Base-by-base conservation (phyloP, 176 grass and related monocot species). In the Dendrocalamus sinicus region DNA sequence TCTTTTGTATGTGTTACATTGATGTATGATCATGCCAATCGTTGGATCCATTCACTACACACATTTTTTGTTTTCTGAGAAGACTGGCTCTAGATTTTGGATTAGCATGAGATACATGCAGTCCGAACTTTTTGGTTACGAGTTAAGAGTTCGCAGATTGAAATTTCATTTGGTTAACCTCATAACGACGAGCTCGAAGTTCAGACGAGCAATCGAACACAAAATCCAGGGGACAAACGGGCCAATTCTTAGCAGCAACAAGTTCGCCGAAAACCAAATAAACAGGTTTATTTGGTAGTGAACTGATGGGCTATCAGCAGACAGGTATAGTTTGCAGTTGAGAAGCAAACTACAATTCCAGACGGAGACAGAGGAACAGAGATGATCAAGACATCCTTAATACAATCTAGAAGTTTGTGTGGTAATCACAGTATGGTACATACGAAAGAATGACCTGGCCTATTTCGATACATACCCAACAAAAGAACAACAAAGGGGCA, bases 351-450 rank as follows among this genome's bases (percentile, higher is more conserved):
- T 32, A 0, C 12, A 22, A 82, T 62, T 67, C 22, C 9, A 82
- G 30, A 64, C 5, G 44, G 3, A 22, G 15, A 52, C 50, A 78
- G 14, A 40, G 62, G 48, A 9, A 69, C 20, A 55, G 8, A 39
- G 19, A 47, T 59, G 39, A 67, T 73, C 9, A 20, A 51, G 70
- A 28, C 22, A 84, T 64, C 57, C 60, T 80, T 75, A 59, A 66
- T 60, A 76, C 78, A 82, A 70, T 64, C 76, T 85, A 83, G 22
- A 75, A 14, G 65, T 88, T n/a, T 24, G 17, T 59, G 20, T 43
- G 57, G 43, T 91, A 84, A 87, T 91, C 89, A 68, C 73, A 69
- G 30, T 79, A 48, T 86, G 75, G 53, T 87, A 83, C 53, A 88
- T 70, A 71, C 9, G 17, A 71, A 84, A 69, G 13, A 73, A 81